Evolutionary conservation across 345 rosid species (phyloP), one percentile per base, ranked within the genome.

Genomic region (Ceriops zippeliana): DNA sequence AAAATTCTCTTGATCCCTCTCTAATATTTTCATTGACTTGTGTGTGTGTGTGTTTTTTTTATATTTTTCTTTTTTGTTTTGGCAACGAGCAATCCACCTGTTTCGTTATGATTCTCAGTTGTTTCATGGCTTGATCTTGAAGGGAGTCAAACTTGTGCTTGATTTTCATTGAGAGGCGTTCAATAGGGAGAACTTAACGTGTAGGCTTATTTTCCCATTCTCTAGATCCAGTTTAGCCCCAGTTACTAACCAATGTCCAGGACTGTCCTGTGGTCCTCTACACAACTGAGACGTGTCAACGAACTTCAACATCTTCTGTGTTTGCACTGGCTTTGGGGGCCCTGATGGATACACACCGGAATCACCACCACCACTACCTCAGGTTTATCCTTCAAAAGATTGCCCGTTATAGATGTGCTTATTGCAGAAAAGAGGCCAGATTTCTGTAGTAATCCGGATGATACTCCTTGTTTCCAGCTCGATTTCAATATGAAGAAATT

Each of bases 161-260:
- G 49, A 42, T 13, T 2, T 15, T 63, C 52, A 28, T 27, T 63
- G 52, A 21, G 37, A 63, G 17, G 78, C 56, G 58, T 78, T 83
- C 42, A 91, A 62, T 56, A 95, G 75, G 32, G 96, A 83, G 73
- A 95, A 95, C 82, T 91, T 91, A 38, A 87, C 97, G 22, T 83
- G 90, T 47, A 91, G 59, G 69, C 89, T 79, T 24, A 91, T 86
- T 79, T 91, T 95, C 19, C 97, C 96, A 65, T 76, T 87, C 31
- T 89, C 93, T 76, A 88, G 51, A 10, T 88, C 81, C 61, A 95
- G 79, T 82, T 80, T 80, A 56, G 89, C 93, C 42, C 93, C 97
- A 4, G 93, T 91, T 19, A 88, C 90, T 56, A 91, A 69, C 99
- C 99, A 95, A 72, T 95, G 89, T 30, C 99, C 99, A 3, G 99